Conservation (phyloP, 1,139 yeast species). For the Scheffersomyces insectosa region DNA sequence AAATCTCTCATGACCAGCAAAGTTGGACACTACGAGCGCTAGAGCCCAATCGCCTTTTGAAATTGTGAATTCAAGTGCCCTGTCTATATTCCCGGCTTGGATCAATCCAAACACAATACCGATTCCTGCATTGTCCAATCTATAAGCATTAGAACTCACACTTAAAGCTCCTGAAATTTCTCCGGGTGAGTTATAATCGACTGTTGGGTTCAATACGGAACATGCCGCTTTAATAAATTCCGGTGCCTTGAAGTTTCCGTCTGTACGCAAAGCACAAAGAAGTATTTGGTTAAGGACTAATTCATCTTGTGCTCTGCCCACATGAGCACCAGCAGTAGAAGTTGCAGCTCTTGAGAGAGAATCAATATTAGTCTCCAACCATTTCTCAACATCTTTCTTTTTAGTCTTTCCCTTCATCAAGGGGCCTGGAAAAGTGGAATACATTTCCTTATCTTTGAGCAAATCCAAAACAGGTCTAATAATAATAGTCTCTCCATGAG, state of each 20-base stretch:
- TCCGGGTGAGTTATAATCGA: slow-evolving; percentile 22
- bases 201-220: slow-evolving; percentile 34
- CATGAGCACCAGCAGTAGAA: neutral
- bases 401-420: slow-evolving; percentile 54
- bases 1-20: slow-evolving; percentile 65
- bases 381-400: slow-evolving; percentile 64
- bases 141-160: slow-evolving; percentile 28
- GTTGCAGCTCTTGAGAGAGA: slow-evolving; percentile 4
- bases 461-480: slow-evolving; percentile 18
- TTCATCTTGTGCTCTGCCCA: slow-evolving; percentile 19
- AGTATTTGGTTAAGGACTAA: slow-evolving; percentile 33
- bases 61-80: slow-evolving; percentile 65
- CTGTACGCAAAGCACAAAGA: slow-evolving; percentile 24
- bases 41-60: slow-evolving; percentile 74
- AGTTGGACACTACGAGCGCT: slow-evolving; percentile 68
- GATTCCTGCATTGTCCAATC: slow-evolving; percentile 38
- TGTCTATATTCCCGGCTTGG: slow-evolving; percentile 64
- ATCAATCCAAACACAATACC: slow-evolving; percentile 39
- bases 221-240: slow-evolving; percentile 30
- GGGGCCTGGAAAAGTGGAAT: slow-evolving; percentile 61
- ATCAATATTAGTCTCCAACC: slow-evolving; percentile 43
- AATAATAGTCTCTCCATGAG: slow-evolving; percentile 13
- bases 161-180: slow-evolving; percentile 8
- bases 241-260: slow-evolving; percentile 30
- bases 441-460: slow-evolving; percentile 19